Base-by-base conservation (phyloP, 768 basidiomycete species). In the Amanita pallidorosea region DNA sequence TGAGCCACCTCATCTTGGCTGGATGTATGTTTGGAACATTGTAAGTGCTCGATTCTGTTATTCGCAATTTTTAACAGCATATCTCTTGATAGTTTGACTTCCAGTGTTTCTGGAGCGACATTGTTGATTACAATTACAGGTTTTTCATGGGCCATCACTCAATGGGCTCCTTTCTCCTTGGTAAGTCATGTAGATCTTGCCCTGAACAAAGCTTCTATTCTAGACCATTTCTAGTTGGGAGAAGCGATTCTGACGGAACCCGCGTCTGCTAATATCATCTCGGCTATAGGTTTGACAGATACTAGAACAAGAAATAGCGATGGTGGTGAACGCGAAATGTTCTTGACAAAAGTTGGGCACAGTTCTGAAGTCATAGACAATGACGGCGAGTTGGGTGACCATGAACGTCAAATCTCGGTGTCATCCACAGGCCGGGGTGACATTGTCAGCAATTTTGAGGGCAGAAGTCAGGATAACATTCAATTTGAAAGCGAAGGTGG, bases 121-220 rank as follows among this genome's bases (percentile, higher is more conserved):
- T 51, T 82, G 11, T 73, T 97, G 53, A 79, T 96, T 46, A 77
- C 83, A 7, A 56, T 87, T 11, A 83, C 84, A 6, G 95, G 95
- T 0, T 85, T 96, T 58, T 85, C 88, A n/a, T 96, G 88, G 89
- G 91, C 92, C 5, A 75, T 97, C 47, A 79, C 84, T 0, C 85
- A 86, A 65, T 97, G 94, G 95, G 91, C 83, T 3, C 94, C 94
- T 2, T 95, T 90, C 66, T 81, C 91, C 0, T 65, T 98, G 60
- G 90, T 94, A 56, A 46, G 51, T 13, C 0, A 43, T 80, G 68
- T 15, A 25, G 25, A 36, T 6, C 52, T 33, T 23, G 8, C 6
- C 17, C 11, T 35, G 3, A 22, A 11, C 33, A 33, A 18, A 18
- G 4, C 5, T 23, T 3, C 2, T 29, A 22, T 5, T 11, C 33